Percentiles rank a stretch among this genome's conserved stretches.
phyloP scores from a whole-genome alignment of 352 stramenopile genomes.

The Globisporangium acanthophoron region DNA sequence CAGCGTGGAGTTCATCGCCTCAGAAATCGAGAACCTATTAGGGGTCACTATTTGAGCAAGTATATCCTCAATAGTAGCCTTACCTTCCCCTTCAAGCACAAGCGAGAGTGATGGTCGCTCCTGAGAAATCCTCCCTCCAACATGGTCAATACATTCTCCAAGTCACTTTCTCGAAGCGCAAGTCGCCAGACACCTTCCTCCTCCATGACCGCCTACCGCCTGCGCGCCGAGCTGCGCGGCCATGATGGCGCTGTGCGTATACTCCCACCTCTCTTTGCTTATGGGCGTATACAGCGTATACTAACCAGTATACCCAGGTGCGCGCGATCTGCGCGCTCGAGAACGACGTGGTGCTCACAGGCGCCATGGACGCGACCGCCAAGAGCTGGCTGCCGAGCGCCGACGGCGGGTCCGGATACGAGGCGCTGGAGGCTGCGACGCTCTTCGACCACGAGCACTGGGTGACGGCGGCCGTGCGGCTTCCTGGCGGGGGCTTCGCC shows the following conservation, averaged over 20 bases:
- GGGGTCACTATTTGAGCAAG: too few species aligned
- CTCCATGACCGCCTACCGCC: constrained; percentile 10
- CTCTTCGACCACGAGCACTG: constrained; percentile 82
- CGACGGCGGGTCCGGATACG: constrained; percentile 20
- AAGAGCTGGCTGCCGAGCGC: constrained; percentile 35
- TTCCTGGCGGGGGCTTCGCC: constrained; percentile 52
- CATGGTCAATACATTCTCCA: not conserved
- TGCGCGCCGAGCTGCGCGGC: constrained; percentile 50
- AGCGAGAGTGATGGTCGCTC: too few species aligned
- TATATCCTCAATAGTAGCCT: too few species aligned
- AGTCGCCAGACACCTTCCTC: too few species aligned
- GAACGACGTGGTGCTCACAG: constrained; percentile 55
- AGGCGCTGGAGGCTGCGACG: constrained; percentile 40
- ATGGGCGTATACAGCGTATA: not conserved
- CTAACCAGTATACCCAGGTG: constrained; percentile 26
- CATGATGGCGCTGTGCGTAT: constrained; percentile 71
- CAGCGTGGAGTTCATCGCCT: too few species aligned
- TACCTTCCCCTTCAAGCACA: too few species aligned
- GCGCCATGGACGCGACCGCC: constrained; percentile 71
- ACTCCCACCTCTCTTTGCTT: not conserved
- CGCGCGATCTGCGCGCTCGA: constrained; percentile 48
- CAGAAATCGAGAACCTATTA: too few species aligned
- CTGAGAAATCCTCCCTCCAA: too few species aligned
- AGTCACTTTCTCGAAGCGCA: not conserved
- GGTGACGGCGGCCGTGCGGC: constrained; percentile 54